phyloP scores from a whole-genome alignment of 805 yeast genomes.

The Ogataea ramenticola region DNA sequence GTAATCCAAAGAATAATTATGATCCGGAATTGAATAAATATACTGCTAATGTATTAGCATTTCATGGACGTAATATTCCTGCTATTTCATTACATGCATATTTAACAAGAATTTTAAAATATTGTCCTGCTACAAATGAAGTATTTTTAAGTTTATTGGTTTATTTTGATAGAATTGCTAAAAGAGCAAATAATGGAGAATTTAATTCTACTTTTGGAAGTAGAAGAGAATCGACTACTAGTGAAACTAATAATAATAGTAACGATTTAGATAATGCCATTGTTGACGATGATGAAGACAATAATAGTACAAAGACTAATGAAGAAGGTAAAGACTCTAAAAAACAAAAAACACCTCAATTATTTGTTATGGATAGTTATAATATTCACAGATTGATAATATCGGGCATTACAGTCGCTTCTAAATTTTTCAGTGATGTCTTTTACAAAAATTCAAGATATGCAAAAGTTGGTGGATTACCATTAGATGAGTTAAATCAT shows the following conservation, averaged over 20 bases:
- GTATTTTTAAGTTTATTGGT: slow-evolving; percentile 86
- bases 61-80: slow-evolving; percentile 94
- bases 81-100: slow-evolving; percentile 91
- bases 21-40: slow-evolving; percentile 34
- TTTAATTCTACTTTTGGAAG: slow-evolving; percentile 17
- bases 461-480: slow-evolving; percentile 93
- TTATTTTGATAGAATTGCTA: slow-evolving; percentile 90
- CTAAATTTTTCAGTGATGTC: slow-evolving; percentile 90
- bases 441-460: slow-evolving; percentile 91
- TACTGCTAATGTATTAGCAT: slow-evolving; percentile 70
- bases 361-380: slow-evolving; percentile 92
- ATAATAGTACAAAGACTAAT: slow-evolving; percentile 14
- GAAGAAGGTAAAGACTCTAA: slow-evolving; percentile 4
- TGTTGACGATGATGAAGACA: slow-evolving; percentile 19
- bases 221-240: slow-evolving; percentile 1
- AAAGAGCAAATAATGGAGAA: slow-evolving; percentile 57
- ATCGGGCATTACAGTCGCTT: slow-evolving; percentile 91
- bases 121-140: slow-evolving; percentile 98
- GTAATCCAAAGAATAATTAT: slow-evolving; percentile 3
- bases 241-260: slow-evolving; percentile 2
- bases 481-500: slow-evolving; percentile 87
- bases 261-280: slow-evolving; percentile 1
- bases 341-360: slow-evolving; percentile 8
- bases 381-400: slow-evolving; percentile 92
- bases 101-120: slow-evolving; percentile 81